Base-by-base conservation (phyloP, 306 rosid species). In the Oemleria cerasiformis region DNA sequence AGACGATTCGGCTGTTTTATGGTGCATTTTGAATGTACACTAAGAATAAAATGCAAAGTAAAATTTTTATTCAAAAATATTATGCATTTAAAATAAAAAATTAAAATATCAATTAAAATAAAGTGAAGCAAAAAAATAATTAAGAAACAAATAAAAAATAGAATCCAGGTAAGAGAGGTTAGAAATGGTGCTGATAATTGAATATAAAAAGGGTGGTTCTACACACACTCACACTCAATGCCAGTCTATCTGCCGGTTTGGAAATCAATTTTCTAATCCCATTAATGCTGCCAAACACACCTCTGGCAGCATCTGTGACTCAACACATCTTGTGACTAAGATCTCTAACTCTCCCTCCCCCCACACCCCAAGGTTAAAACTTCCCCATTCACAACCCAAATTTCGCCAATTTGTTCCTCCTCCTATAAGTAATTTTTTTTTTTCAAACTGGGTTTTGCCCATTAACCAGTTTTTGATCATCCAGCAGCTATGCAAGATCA, bases 201-300 rank as follows among this genome's bases (percentile, higher is more conserved):
- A 61, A 70, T 80, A 80, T 70, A 84, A 85, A 85, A 84, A 63
- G 62, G 82, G 81, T 71, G 50, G 82, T 69, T 86, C 88, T 78
- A 86, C 92, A 65, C 85, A 88, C 84, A 70, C 84, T 77, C 86
- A 79, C 86, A 77, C 72, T 86, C 85, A 75, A 41, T 72, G 89
- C 96, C 92, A 86, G 84, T 77, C 82, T 74, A 81, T 73, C 59
- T 73, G 86, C 88, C 86, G 85, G 86, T 83, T 84, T 77, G 86
- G 83, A 84, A 80, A 67, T 44, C 12, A 48, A 19, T 74, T 73
- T 54, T 66, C 56, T 45, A 74, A 61, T 71, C 80, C 78, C 61
- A 75, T 69, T 7, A 77, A 80, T 81, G 82, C 87, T 71, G 75
- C 92, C 92, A 83, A 56, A 75, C 71, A 78, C 84, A 53, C 79